phyloP scores from a whole-genome alignment of 108 stramenopile species.

The Cyclostephanos invisitatus region DNA sequence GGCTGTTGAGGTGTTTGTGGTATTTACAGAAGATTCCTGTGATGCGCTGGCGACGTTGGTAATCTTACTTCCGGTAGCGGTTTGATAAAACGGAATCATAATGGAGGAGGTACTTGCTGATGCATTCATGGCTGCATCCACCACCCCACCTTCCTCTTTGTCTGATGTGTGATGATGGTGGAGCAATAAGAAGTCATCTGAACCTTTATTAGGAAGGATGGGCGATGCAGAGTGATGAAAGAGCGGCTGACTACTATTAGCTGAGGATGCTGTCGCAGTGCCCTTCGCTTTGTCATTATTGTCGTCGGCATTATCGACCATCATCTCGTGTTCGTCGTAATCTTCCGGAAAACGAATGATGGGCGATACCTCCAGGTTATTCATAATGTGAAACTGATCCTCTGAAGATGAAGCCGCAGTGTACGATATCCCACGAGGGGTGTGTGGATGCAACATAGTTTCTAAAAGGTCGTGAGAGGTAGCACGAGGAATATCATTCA shows the following conservation, averaged over 20 bases:
- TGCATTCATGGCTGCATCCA: background rate
- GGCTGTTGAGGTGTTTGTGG: background rate
- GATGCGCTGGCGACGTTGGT: background rate
- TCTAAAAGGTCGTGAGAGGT: constrained; percentile 12
- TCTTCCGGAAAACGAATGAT: constrained; percentile 38
- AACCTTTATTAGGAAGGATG: constrained; percentile 2
- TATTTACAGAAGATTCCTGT: background rate
- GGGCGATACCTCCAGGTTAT: constrained; percentile 42
- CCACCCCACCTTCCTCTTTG: background rate
- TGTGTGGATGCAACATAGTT: constrained; percentile 31
- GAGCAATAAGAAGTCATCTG: background rate
- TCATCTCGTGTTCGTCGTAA: constrained; percentile 24
- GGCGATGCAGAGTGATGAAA: constrained; percentile 1
- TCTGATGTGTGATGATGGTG: background rate
- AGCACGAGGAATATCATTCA: constrained; percentile 3
- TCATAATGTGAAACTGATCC: constrained; percentile 26
- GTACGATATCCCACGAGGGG: constrained; percentile 26
- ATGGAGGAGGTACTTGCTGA: background rate
- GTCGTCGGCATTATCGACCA: constrained; percentile 11
- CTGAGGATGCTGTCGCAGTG: background rate
- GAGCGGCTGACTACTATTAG: background rate
- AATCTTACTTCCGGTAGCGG: background rate
- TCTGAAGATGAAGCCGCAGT: constrained; percentile 14
- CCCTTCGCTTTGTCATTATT: background rate
- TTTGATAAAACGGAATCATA: background rate